Evolutionary conservation across 208 protist genomes (phyloP), one percentile per base, ranked within the genome.

Genomic region (Trypanosoma scelopori): DNA sequence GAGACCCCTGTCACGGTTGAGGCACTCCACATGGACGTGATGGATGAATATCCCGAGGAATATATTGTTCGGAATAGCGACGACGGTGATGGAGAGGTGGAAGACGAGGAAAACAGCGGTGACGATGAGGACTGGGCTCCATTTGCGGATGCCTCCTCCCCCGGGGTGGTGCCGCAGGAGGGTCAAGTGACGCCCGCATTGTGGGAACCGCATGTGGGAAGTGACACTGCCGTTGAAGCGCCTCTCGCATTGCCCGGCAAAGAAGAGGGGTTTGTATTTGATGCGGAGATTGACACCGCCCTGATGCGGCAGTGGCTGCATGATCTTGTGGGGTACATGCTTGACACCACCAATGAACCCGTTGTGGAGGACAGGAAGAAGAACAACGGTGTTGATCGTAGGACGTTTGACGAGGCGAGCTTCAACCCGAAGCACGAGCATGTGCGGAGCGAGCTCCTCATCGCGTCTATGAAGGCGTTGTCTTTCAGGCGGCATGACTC

Each of bases 71-170:
- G 41, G 5, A 1, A 1, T 56, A 32, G 25, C 3, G 41, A 52
- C 6, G 18, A 30, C 2, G 37, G 18, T 47, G 25, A n/a, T 39
- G 32, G 32, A 25, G 27, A 42, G 9, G 30, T 41, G 18, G 18
- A 43, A 4, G 52, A 43, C 1, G 35, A 57, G 1, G 52, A 37
- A 43, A 30, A 53, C 3, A 28, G 35, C 16, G 16, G 42, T 48
- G 50, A 66, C 13, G 60, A 66, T 30, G 57, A 39, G 12, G 55
- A 65, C 15, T 71, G 66, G 66, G 39, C 37, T 52, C 56, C 23
- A 39, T 71, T 71, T 65, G 35, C 55, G 43, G 66, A 59, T 27
- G 57, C 25, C n/a, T 30, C 48, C n/a, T 18, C 47, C 12, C 3
- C 20, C 47, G 2, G n/a, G n/a, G n/a, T 12, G n/a, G 23, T n/a